Evolutionary conservation across 2,329 filamentous ascomycete species (phyloP).

Genomic region (Botrytis tulipae): DNA sequence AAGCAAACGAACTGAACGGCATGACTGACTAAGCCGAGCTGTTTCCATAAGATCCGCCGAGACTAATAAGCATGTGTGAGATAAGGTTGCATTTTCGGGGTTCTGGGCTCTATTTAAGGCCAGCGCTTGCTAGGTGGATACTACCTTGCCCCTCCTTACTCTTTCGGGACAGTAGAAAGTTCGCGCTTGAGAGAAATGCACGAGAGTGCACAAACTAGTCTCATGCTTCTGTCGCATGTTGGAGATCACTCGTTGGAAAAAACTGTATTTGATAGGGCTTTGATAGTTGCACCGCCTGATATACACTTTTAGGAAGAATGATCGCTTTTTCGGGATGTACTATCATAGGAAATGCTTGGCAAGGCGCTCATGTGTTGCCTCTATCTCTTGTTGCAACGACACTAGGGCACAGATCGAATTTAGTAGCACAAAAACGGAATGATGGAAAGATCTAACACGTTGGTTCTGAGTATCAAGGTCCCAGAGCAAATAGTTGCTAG

Average conservation of each 20-base stretch:
- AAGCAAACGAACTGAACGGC: neutral
- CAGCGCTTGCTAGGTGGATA: constrained; percentile 6
- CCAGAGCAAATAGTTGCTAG: neutral
- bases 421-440: neutral
- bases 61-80: constrained; percentile 5
- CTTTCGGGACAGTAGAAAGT: neutral
- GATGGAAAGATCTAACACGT: neutral
- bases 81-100: neutral
- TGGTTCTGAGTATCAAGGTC: neutral
- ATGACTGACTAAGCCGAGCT: neutral
- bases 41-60: neutral
- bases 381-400: neutral
- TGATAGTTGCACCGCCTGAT: constrained; percentile 11
- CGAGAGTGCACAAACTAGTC: neutral
- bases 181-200: neutral
- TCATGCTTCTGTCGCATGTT: constrained; percentile 15
- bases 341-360: constrained; percentile 11
- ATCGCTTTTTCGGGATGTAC: constrained; percentile 7
- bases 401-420: neutral
- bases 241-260: neutral
- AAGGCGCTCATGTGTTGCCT: neutral
- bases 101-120: neutral
- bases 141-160: neutral
- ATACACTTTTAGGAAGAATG: constrained; percentile 2
- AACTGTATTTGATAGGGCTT: neutral